Percentiles rank a stretch among this genome's conserved stretches.
phyloP scores from a whole-genome alignment of 495 filamentous ascomycete genomes.

The Friedmanniomyces endolithicus region DNA sequence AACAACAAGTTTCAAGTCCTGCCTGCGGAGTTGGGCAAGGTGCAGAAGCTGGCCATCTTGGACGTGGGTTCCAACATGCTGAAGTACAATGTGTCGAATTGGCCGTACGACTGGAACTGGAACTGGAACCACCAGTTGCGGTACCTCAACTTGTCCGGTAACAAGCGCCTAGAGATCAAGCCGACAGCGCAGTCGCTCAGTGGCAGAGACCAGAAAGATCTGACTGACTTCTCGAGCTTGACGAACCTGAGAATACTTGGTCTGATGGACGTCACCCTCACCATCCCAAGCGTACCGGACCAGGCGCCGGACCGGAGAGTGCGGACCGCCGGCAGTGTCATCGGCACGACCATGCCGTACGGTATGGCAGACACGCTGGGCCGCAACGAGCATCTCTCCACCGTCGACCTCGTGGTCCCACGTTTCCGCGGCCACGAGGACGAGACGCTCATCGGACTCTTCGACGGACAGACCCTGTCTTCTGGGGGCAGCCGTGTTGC shows the following conservation, averaged over 20 bases:
- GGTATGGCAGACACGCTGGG: constrained; percentile 98
- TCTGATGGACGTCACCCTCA: constrained; percentile 95
- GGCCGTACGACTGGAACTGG: constrained; percentile 99
- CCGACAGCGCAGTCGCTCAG: constrained; percentile 48
- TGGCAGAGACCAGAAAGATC: constrained; percentile 43
- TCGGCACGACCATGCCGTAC: constrained; percentile 67
- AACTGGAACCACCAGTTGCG: constrained; percentile 91
- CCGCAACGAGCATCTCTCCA: constrained; percentile 84
- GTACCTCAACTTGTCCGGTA: constrained; percentile 93
- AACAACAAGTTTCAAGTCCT: constrained; percentile 94
- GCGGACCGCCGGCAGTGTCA: constrained; percentile 82
- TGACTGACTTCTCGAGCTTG: constrained; percentile 84
- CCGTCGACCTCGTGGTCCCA: constrained; percentile 94
- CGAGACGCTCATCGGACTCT: constrained; percentile 83
- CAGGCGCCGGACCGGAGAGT: constrained; percentile 91
- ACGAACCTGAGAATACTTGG: constrained; percentile 79
- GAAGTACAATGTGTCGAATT: constrained; percentile 98
- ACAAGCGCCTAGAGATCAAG: constrained; percentile 95
- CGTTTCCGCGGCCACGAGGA: constrained; percentile 82
- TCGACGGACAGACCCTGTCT: constrained; percentile 78
- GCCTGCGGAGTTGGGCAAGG: constrained; percentile 88
- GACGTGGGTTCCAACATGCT: constrained; percentile 94
- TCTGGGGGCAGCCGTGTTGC: constrained; percentile 87
- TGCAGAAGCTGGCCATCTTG: constrained; percentile 75
- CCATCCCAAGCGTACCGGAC: constrained; percentile 82